Evolutionary conservation across 2,329 filamentous ascomycete species (phyloP).

Genomic region (Alternaria longipes): DNA sequence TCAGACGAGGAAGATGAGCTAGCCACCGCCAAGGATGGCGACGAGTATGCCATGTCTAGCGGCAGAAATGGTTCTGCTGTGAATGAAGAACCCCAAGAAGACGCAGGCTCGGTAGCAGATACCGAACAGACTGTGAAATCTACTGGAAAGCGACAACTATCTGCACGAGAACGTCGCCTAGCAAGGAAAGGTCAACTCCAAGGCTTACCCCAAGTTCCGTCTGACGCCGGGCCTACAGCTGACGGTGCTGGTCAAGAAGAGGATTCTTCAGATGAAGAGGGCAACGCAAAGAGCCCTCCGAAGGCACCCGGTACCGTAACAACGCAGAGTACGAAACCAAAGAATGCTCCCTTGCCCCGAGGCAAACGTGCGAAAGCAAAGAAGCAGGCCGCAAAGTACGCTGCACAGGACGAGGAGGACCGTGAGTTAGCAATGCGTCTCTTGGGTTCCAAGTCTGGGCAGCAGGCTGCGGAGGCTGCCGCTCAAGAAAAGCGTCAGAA

Average conservation of each 20-base stretch:
- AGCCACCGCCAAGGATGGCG: slow-evolving; percentile 6
- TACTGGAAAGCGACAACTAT: slow-evolving; percentile 46
- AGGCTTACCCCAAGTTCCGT: slow-evolving; percentile 21
- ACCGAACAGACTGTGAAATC: slow-evolving; percentile 36
- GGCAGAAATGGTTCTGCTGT: slow-evolving; percentile 11
- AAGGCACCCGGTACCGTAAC: slow-evolving; percentile 40
- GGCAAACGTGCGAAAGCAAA: slow-evolving; percentile 85
- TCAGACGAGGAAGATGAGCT: slow-evolving; percentile 40
- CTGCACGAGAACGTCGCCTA: slow-evolving; percentile 50
- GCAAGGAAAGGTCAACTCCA: slow-evolving; percentile 49
- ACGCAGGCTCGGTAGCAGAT: slow-evolving; percentile 40
- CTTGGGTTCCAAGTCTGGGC: slow-evolving; percentile 78
- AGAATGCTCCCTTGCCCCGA: slow-evolving; percentile 58
- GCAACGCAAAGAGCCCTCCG: slow-evolving; percentile 18
- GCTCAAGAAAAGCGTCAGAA: slow-evolving; percentile 71
- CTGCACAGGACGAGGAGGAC: slow-evolving; percentile 93
- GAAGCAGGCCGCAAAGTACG: slow-evolving; percentile 89
- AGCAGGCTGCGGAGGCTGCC: slow-evolving; percentile 70
- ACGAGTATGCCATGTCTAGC: slow-evolving; percentile 22
- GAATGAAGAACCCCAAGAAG: slow-evolving; percentile 34
- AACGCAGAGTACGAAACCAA: slow-evolving; percentile 40
- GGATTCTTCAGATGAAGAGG: slow-evolving; percentile 35
- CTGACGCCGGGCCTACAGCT: slow-evolving; percentile 22
- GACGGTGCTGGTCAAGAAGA: slow-evolving; percentile 43
- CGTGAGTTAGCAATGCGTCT: slow-evolving; percentile 82